These are phyloP conservation scores for Ilyonectria destructans DNA, from an alignment of 2,329 filamentous ascomycete species.

Conservation along the genomic window DNA sequence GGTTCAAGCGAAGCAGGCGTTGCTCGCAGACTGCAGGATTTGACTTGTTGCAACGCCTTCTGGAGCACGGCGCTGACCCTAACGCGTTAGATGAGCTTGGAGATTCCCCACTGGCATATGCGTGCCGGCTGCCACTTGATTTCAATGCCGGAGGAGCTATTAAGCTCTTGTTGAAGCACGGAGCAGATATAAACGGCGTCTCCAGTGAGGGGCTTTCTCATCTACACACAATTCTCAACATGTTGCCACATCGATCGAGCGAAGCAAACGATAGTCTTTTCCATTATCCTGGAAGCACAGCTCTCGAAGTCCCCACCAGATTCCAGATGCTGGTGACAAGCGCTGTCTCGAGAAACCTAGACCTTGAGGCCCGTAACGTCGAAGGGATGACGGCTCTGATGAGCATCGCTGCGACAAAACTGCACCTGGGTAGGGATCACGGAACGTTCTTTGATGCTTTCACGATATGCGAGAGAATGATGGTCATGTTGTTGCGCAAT, in stretches of 20 bases:
- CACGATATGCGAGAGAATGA: slow-evolving; percentile 3
- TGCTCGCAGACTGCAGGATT: neutral
- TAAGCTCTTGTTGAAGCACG: slow-evolving; percentile 16
- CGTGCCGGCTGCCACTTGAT: slow-evolving; percentile 13
- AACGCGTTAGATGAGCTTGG: neutral
- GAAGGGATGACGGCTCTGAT: slow-evolving; percentile 15
- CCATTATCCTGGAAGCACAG: neutral
- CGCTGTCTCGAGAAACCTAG: neutral
- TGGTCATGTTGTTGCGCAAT: slow-evolving; percentile 6
- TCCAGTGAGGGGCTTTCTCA: neutral
- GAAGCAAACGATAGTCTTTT: neutral
- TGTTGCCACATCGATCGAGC: neutral
- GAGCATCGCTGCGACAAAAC: neutral
- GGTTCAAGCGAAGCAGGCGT: neutral
- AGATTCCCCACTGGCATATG: slow-evolving; percentile 13
- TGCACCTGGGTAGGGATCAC: neutral
- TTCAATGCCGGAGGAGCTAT: slow-evolving; percentile 1
- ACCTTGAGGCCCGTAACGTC: slow-evolving; percentile 10
- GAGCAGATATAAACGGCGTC: slow-evolving; percentile 4
- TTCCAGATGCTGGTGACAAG: neutral
- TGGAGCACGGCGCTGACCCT: too few relatives aligned
- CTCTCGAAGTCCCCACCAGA: neutral
- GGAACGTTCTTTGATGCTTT: neutral
- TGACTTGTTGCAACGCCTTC: slow-evolving; percentile 1
- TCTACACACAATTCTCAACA: slow-evolving; percentile 2